Evolutionary conservation across 495 filamentous ascomycete genomes (phyloP).

Genomic region (Polyplosphaeria fusca): DNA sequence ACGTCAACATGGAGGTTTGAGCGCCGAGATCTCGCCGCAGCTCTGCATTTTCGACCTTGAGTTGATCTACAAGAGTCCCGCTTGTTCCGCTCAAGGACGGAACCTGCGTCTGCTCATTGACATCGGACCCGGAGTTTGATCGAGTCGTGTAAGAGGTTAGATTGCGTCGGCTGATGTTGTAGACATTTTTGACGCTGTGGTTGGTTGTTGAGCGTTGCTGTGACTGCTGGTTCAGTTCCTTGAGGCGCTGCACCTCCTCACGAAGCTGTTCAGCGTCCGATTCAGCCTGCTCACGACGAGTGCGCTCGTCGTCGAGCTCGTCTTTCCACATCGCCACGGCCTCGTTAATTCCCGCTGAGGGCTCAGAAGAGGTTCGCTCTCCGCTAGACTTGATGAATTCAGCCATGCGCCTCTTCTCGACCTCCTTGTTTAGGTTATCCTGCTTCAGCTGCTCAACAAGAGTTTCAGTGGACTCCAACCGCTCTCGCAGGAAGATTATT

Average conservation of each 20-base stretch:
- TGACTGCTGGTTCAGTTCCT: constrained; percentile 52
- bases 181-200: constrained; percentile 56
- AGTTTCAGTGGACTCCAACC: constrained; percentile 74
- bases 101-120: constrained; percentile 50
- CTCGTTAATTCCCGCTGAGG: constrained; percentile 72
- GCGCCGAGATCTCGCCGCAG: constrained; percentile 87
- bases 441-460: constrained; percentile 77
- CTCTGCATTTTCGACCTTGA: constrained; percentile 90
- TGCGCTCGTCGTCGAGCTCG: constrained; percentile 87
- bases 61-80: constrained; percentile 72
- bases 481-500: constrained; percentile 74
- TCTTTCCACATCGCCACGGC: constrained; percentile 94
- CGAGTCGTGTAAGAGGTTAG: constrained; percentile 59
- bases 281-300: constrained; percentile 83
- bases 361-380: constrained; percentile 59
- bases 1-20: constrained; percentile 96
- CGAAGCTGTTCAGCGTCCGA: constrained; percentile 80
- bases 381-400: constrained; percentile 73
- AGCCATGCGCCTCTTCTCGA: constrained; percentile 75
- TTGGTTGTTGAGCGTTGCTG: constrained; percentile 39
- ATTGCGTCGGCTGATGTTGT: constrained; percentile 58
- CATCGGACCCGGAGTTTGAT: constrained; percentile 54
- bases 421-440: constrained; percentile 70
- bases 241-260: constrained; percentile 76
- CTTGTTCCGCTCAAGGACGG: constrained; percentile 53